Percentiles rank a stretch among this genome's conserved stretches.
Evolutionary conservation across 2,329 filamentous ascomycete genomes (phyloP).

Genomic region (Metarhizium album): DNA sequence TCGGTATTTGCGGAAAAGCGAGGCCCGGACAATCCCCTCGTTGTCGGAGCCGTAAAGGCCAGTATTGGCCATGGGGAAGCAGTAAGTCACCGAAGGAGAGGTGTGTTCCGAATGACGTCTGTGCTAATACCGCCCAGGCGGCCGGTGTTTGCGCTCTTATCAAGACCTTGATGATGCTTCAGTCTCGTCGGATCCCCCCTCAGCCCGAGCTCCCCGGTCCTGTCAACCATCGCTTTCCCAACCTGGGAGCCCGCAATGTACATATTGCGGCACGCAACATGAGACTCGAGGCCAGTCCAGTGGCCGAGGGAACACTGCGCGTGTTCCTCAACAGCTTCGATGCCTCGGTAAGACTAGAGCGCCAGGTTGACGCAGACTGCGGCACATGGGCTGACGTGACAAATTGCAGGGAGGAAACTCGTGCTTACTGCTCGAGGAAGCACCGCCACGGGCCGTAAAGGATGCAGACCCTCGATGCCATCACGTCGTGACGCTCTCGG

Average conservation of each 20-base stretch:
- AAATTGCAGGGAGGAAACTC: conserved; percentile 18
- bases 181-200: conserved; percentile 14
- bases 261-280: conserved; percentile 23
- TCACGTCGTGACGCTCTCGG: neutral
- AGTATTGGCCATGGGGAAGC: conserved; percentile 51
- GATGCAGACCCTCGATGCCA: neutral
- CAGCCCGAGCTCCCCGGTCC: conserved; percentile 13
- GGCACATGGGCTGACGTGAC: neutral
- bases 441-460: neutral
- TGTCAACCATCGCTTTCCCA: conserved; percentile 20
- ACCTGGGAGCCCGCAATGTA: conserved; percentile 11
- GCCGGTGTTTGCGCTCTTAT: conserved; percentile 19
- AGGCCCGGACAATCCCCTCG: neutral
- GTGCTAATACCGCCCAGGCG: conserved; percentile 2
- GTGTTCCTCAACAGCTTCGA: conserved; percentile 25
- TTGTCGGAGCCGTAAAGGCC: conserved; percentile 38
- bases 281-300: neutral
- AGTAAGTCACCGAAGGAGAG: neutral
- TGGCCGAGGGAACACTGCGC: conserved; percentile 4
- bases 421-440: conserved; percentile 6
- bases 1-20: conserved; percentile 17
- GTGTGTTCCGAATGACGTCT: neutral
- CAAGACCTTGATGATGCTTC: conserved; percentile 22
- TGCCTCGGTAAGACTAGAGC: conserved; percentile 12
- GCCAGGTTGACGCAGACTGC: neutral